These are phyloP conservation scores for Penicillium glabrum DNA, from an alignment of 2,329 filamentous ascomycete genomes.

Conservation along the genomic window DNA sequence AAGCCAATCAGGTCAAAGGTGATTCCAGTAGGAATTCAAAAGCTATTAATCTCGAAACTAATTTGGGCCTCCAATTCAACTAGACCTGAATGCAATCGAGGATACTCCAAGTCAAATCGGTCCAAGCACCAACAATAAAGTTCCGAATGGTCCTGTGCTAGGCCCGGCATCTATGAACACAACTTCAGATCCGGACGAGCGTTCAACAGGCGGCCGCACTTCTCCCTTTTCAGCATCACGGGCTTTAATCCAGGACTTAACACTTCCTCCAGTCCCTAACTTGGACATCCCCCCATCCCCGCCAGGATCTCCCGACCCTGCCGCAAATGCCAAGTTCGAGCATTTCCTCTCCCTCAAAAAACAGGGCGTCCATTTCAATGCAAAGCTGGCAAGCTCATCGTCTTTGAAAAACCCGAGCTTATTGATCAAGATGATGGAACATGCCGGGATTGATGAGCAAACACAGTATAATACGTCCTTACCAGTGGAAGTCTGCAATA, in stretches of 20 bases:
- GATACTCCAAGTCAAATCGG: not conserved
- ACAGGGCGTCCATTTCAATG: conserved; percentile 64
- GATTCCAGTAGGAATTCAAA: not conserved
- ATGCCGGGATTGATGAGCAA: conserved; percentile 55
- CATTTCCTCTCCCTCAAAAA: conserved; percentile 63
- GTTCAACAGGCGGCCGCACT: conserved; percentile 20
- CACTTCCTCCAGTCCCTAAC: conserved; percentile 48
- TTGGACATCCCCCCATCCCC: conserved; percentile 48
- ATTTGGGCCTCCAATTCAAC: not conserved
- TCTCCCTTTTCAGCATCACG: conserved; percentile 54
- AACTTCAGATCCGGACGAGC: conserved; percentile 12
- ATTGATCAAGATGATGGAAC: conserved; percentile 57
- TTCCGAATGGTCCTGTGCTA: conserved; percentile 32
- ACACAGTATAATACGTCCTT: conserved; percentile 57
- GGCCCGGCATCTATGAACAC: conserved; percentile 36
- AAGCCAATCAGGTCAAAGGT: conserved; percentile 9
- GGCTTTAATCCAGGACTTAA: conserved; percentile 56
- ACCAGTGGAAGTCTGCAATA: conserved; percentile 42
- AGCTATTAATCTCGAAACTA: not conserved
- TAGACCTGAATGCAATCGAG: not conserved
- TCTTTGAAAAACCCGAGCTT: conserved; percentile 61
- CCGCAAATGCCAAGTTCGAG: conserved; percentile 56
- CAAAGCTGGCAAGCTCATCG: conserved; percentile 57
- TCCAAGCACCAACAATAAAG: conserved; percentile 3
- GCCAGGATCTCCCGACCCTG: conserved; percentile 45